These are phyloP conservation scores for Chlorophyllum brunneum DNA, from an alignment of 768 basidiomycete genomes.

Conservation along the genomic window DNA sequence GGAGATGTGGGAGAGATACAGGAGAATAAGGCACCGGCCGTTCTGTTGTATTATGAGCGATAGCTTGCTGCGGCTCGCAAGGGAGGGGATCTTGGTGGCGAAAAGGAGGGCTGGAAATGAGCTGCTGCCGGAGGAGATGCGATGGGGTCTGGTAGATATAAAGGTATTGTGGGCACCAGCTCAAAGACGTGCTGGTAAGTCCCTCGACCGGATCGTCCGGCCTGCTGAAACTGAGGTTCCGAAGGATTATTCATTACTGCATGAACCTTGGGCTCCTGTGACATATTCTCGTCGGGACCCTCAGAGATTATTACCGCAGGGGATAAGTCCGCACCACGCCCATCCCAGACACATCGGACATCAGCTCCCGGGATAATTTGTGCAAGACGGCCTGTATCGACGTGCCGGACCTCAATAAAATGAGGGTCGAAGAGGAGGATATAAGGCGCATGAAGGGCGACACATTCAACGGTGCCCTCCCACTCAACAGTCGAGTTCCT, in stretches of 20 bases:
- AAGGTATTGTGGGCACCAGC: slow-evolving; percentile 70
- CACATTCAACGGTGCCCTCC: slow-evolving; percentile 89
- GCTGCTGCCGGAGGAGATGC: slow-evolving; percentile 50
- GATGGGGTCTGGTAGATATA: slow-evolving; percentile 61
- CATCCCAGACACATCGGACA: slow-evolving; percentile 89
- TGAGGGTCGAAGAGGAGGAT: slow-evolving; percentile 83
- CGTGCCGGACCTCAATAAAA: slow-evolving; percentile 88
- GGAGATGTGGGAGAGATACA: no score
- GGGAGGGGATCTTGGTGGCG: slow-evolving; percentile 55
- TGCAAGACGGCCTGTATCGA: slow-evolving; percentile 72
- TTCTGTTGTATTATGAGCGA: slow-evolving; percentile 21
- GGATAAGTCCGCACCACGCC: slow-evolving; percentile 54
- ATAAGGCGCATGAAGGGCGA: slow-evolving; percentile 87
- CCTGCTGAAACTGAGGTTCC: slow-evolving; percentile 37
- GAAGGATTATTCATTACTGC: slow-evolving; percentile 68
- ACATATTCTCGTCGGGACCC: slow-evolving; percentile 45
- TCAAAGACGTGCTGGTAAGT: slow-evolving; percentile 74
- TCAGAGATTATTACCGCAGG: slow-evolving; percentile 57
- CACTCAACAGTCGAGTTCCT: slow-evolving; percentile 77
- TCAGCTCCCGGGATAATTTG: slow-evolving; percentile 83
- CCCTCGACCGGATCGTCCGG: slow-evolving; percentile 39
- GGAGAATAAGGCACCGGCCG: no score
- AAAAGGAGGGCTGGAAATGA: slow-evolving; percentile 49
- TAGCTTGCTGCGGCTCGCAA: slow-evolving; percentile 26
- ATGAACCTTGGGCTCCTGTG: slow-evolving; percentile 82